Evolutionary conservation across 306 rosid species (phyloP).

Genomic region (Oxytropis ochrocephala): DNA sequence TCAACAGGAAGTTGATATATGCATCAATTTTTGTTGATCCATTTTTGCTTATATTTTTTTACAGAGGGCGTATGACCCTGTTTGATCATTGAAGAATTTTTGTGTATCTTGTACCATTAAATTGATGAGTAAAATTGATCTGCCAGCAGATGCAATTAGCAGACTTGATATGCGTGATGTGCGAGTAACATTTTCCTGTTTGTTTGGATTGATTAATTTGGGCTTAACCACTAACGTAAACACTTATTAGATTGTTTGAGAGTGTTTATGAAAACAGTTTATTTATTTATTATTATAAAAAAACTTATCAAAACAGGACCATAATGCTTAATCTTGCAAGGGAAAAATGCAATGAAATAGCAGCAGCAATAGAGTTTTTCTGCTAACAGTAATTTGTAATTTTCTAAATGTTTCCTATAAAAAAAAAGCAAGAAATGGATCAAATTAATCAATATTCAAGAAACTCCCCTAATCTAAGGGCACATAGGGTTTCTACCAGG

Average conservation of each 20-base stretch:
- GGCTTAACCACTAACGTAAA: too few relatives aligned
- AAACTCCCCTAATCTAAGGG: slow-evolving; percentile 21
- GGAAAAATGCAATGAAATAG: not conserved
- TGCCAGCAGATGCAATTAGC: not conserved
- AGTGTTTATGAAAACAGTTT: too few relatives aligned
- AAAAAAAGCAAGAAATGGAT: not conserved
- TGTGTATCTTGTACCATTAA: not conserved
- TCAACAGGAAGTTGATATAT: too few relatives aligned
- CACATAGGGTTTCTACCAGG: slow-evolving; percentile 48
- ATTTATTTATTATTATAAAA: too few relatives aligned
- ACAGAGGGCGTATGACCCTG: not conserved
- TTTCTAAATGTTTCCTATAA: not conserved
- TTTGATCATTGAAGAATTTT: not conserved
- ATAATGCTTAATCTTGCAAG: not conserved
- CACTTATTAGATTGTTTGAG: too few relatives aligned
- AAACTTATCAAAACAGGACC: too few relatives aligned
- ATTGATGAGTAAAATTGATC: not conserved
- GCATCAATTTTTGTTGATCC: too few relatives aligned
- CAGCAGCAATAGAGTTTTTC: not conserved
- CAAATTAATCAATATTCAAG: not conserved
- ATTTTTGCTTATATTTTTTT: too few relatives aligned
- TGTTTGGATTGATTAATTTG: too few relatives aligned
- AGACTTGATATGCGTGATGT: not conserved
- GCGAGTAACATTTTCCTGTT: too few relatives aligned
- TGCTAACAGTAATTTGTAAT: not conserved